Percentiles rank a stretch among this genome's conserved stretches.
Evolutionary conservation across 805 yeast species (phyloP).

Genomic region (Sporopachydermia quercuum): DNA sequence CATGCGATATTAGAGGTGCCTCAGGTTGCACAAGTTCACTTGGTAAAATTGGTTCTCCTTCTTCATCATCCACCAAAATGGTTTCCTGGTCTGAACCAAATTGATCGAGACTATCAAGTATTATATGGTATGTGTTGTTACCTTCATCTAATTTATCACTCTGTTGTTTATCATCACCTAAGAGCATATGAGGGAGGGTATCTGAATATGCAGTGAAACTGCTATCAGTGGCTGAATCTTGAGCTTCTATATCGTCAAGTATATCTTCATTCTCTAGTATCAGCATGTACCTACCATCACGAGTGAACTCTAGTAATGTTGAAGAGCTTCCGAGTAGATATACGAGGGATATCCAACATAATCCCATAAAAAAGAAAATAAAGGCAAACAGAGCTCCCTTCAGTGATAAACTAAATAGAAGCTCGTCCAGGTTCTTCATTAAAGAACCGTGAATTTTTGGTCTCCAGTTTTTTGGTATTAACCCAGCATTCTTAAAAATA

Average conservation of each 20-base stretch:
- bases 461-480: constrained; percentile 36
- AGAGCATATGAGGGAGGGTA: too few species aligned
- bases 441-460: constrained; percentile 38
- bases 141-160: background rate
- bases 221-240: background rate
- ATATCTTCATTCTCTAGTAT: too few species aligned
- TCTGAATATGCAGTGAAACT: too few species aligned
- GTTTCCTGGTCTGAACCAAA: too few species aligned
- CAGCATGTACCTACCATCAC: too few species aligned
- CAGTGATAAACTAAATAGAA: constrained; percentile 5
- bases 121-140: too few species aligned
- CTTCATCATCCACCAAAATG: too few species aligned
- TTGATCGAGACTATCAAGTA: background rate
- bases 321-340: constrained; percentile 1
- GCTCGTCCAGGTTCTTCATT: constrained; percentile 27
- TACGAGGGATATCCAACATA: background rate
- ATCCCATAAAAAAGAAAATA: constrained; percentile 12
- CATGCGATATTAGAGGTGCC: constrained; percentile 1
- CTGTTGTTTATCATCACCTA: background rate
- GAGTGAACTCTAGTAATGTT: constrained; percentile 2
- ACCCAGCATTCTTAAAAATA: constrained; percentile 44
- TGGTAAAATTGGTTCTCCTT: background rate
- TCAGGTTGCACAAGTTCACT: background rate
- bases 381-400: constrained; percentile 7
- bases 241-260: background rate